Percentiles rank a stretch among this genome's conserved stretches.
Evolutionary conservation across 1,139 yeast species (phyloP).

Genomic region (Taphrina deformans): DNA sequence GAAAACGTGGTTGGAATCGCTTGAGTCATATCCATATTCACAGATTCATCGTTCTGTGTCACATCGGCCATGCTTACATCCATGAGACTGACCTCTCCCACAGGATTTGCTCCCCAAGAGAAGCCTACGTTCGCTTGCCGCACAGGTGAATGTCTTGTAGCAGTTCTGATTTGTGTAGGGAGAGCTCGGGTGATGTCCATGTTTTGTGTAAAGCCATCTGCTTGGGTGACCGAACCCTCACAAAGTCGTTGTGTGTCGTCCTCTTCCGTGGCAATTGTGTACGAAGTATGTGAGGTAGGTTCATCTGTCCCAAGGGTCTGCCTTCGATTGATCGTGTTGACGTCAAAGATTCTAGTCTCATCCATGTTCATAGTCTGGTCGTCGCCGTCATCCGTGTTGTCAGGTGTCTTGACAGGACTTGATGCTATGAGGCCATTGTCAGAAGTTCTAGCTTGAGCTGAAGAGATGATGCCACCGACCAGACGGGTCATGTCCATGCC

Average conservation of each 20-base stretch:
- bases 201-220: slow-evolving; percentile 22
- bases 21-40: slow-evolving; percentile 41
- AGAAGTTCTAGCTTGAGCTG: not conserved
- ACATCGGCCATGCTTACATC: slow-evolving; percentile 33
- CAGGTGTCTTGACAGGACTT: not conserved
- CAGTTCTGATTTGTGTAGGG: not conserved
- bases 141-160: not conserved
- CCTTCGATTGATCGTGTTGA: not conserved
- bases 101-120: slow-evolving; percentile 11
- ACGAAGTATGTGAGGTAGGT: slow-evolving; percentile 38
- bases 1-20: not conserved
- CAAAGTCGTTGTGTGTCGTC: slow-evolving; percentile 30
- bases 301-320: slow-evolving; percentile 35
- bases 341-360: slow-evolving; percentile 35
- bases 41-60: slow-evolving; percentile 36
- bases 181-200: slow-evolving; percentile 3
- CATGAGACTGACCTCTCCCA: slow-evolving; percentile 16
- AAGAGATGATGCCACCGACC: slow-evolving; percentile 32
- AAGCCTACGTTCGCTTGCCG: not conserved
- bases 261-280: slow-evolving; percentile 33
- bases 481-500: slow-evolving; percentile 40
- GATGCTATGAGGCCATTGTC: not conserved
- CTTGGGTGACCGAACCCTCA: slow-evolving; percentile 30
- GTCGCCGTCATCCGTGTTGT: slow-evolving; percentile 10
- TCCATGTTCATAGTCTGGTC: slow-evolving; percentile 35